Conservation (phyloP, 768 basidiomycete genomes). For the Leccinum uliginosum region DNA sequence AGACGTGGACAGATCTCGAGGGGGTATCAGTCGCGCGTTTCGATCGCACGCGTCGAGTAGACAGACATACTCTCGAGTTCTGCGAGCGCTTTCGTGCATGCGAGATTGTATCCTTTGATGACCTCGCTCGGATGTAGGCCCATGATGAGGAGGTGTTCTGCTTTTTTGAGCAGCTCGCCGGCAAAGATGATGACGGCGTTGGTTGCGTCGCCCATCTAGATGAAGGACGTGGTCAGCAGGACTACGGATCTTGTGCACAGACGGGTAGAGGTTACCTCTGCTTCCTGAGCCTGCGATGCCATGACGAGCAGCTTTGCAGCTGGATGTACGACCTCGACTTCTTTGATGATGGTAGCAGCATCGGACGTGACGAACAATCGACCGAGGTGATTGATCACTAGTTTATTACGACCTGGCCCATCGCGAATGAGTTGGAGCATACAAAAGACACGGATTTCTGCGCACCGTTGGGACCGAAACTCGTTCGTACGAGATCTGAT, state of each 20-base stretch:
- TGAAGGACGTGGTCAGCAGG: background rate
- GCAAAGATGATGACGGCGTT: constrained; percentile 94
- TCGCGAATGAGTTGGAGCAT: constrained; percentile 4
- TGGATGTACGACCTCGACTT: constrained; percentile 98
- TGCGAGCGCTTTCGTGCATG: constrained; percentile 72
- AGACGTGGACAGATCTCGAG: constrained; percentile 62
- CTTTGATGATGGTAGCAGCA: constrained; percentile 96
- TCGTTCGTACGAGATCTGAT: constrained; percentile 91
- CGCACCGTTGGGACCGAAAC: constrained; percentile 94
- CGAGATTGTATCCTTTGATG: constrained; percentile 92
- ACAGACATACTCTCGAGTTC: constrained; percentile 88
- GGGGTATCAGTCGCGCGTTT: constrained; percentile 14
- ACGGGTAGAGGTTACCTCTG: constrained; percentile 57
- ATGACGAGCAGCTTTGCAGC: constrained; percentile 99
- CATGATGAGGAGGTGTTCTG: constrained; percentile 91
- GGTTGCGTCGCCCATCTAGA: constrained; percentile 94
- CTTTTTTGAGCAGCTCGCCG: constrained; percentile 91
- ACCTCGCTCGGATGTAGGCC: constrained; percentile 96
- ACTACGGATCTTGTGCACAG: constrained; percentile 1
- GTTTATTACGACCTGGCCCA: constrained; percentile 82
- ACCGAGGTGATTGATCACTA: constrained; percentile 96
- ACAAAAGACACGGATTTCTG: too few relatives aligned
- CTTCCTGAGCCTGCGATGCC: constrained; percentile 95
- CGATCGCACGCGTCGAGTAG: background rate
- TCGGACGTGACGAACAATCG: constrained; percentile 96